Evolutionary conservation across 2,329 filamentous ascomycete genomes (phyloP), one percentile per base, ranked within the genome.

Genomic region (Coniella vitis): DNA sequence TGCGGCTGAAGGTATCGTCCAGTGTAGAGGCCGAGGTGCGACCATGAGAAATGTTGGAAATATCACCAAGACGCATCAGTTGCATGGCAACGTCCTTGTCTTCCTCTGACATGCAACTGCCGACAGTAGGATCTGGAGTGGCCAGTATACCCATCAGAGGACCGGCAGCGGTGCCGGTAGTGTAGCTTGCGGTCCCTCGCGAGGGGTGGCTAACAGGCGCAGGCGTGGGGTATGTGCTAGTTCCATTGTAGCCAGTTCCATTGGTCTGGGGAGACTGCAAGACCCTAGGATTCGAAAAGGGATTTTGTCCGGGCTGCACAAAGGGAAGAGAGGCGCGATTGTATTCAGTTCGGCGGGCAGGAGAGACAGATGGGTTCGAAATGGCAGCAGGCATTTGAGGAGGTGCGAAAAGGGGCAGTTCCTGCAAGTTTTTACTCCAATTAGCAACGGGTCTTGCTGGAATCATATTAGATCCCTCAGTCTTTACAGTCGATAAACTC

Each of bases 351-450:
- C 89, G 87, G 61, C 91, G 85, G 63, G 90, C 88, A 53, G 91
- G 91, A 22, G 91, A 97, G 45, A 95, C 86, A 17, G 91, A 97
- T n/a, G 90, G 91, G 60, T 91, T 90, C n/a, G 91, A 96, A n/a
- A 87, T 86, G 44, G 89, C 85, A 57, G 91, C 86, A 42, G 91
- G 91, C 70, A 96, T 90, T 69, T 94, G 91, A 54, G 88, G 88
- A 57, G 91, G 91, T 55, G 89, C 90, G 67, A 97, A 98, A 47
- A 98, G 75, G 48, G 93, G 93, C 47, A 98, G 76, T 78, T 97
- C 91, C 93, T 98, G 65, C 49, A 54, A 29, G 25, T 5, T 5
- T 46, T 51, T 44, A 32, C 31, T 47, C 36, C 13, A 37, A 14
- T 53, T 47, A 53, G 51, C 47, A 31, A 50, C 36, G 34, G 19